Percentiles rank a stretch among this genome's conserved stretches.
Evolutionary conservation across 2,329 filamentous ascomycete species (phyloP).

Genomic region (Pyrenochaeta sp.): DNA sequence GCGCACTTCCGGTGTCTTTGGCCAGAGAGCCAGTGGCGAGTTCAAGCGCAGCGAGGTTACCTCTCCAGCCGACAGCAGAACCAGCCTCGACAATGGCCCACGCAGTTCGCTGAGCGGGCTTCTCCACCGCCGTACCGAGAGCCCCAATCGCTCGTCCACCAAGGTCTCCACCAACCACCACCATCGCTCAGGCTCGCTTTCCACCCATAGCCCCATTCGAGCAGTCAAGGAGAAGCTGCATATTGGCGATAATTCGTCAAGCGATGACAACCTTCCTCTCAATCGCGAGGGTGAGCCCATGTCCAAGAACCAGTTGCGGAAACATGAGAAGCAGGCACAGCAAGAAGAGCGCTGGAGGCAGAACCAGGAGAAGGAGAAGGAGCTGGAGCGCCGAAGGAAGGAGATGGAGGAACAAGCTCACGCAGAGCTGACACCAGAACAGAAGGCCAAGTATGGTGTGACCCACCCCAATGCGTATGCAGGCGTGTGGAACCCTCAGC

Average conservation of each 20-base stretch:
- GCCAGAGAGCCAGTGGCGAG: constrained; percentile 43
- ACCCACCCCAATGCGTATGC: constrained; percentile 67
- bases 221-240: constrained; percentile 52
- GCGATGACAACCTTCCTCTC: constrained; percentile 50
- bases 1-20: constrained; percentile 37
- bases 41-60: constrained; percentile 40
- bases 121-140: constrained; percentile 48
- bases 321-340: constrained; percentile 56
- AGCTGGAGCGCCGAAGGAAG: constrained; percentile 57
- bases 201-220: constrained; percentile 49
- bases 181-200: constrained; percentile 33
- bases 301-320: constrained; percentile 60
- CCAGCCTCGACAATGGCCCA: constrained; percentile 38
- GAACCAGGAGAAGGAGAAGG: constrained; percentile 54
- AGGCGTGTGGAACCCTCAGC: constrained; percentile 58
- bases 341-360: constrained; percentile 56
- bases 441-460: constrained; percentile 66
- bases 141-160: constrained; percentile 38
- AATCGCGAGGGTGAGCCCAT: constrained; percentile 60
- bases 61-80: constrained; percentile 41
- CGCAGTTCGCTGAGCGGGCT: constrained; percentile 43
- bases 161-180: constrained; percentile 25
- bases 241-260: constrained; percentile 44
- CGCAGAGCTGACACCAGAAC: constrained; percentile 65
- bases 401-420: constrained; percentile 59